Conservation (phyloP, 192 early-diverging fungal species). For the Ambispora gerdemannii region DNA sequence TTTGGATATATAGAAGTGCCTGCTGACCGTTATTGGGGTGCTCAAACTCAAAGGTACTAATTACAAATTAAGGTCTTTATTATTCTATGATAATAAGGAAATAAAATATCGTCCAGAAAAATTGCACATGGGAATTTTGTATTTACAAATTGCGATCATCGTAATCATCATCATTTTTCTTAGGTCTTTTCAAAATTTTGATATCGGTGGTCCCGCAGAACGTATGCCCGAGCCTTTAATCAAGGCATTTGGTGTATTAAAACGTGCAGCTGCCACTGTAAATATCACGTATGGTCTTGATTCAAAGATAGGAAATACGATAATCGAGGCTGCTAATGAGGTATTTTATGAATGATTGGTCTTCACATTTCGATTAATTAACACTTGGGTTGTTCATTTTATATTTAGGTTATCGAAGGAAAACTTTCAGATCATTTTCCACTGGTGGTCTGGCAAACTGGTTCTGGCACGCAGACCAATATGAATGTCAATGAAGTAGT, state of each 20-base stretch:
- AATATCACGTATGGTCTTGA: slow-evolving; percentile 92
- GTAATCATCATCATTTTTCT: neutral
- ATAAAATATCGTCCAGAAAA: too few species aligned
- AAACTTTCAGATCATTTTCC: slow-evolving; percentile 96
- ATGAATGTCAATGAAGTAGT: slow-evolving; percentile 89
- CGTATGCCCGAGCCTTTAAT: slow-evolving; percentile 96
- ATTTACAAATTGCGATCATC: too few species aligned
- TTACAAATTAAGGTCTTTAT: too few species aligned
- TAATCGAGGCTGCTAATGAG: slow-evolving; percentile 85
- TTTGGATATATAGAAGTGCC: slow-evolving; percentile 96
- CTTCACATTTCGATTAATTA: too few species aligned
- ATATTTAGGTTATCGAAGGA: slow-evolving; percentile 80
- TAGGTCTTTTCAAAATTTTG: slow-evolving; percentile 93
- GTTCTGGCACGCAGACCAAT: slow-evolving; percentile 97
- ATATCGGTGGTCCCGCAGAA: slow-evolving; percentile 90
- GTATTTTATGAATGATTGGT: slow-evolving; percentile 38
- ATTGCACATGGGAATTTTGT: too few species aligned
- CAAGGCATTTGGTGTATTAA: slow-evolving; percentile 91
- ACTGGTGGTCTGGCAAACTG: slow-evolving; percentile 97
- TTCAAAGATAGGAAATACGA: slow-evolving; percentile 76
- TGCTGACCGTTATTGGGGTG: slow-evolving; percentile 94
- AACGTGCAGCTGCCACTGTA: slow-evolving; percentile 91
- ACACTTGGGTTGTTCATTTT: too few species aligned
- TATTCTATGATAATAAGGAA: too few species aligned
- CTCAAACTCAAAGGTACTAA: slow-evolving; percentile 93